Percentiles rank a stretch among this genome's conserved stretches.
These are phyloP conservation scores for Choanephora cucurbitarum DNA, from an alignment of 371 early-diverging fungal genomes.

Conservation along the genomic window DNA sequence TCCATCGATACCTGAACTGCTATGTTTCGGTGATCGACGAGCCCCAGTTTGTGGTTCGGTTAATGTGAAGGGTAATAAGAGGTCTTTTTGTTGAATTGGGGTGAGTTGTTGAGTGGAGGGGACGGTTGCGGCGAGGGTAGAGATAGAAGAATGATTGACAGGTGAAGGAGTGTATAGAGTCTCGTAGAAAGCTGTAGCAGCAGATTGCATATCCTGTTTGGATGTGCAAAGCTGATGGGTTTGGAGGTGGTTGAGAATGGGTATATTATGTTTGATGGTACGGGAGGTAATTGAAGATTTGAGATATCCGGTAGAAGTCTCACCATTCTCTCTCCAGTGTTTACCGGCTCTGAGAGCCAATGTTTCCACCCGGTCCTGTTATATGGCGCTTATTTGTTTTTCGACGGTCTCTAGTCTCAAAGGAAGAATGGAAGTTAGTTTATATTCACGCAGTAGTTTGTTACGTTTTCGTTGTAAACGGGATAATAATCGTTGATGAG, in stretches of 20 bases:
- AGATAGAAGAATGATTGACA: neutral
- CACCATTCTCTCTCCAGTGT: conserved; percentile 13
- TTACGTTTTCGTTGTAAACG: conserved; percentile 9
- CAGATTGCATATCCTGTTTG: neutral
- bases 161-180: neutral
- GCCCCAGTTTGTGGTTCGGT: neutral
- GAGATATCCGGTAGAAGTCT: conserved; percentile 14
- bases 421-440: conserved; percentile 3
- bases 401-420: neutral
- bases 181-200: neutral
- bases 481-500: neutral
- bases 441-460: conserved; percentile 5
- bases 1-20: conserved; percentile 15
- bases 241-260: neutral
- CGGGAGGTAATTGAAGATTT: neutral
- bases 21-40: neutral
- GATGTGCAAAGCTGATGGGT: neutral
- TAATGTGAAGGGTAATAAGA: neutral
- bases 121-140: neutral
- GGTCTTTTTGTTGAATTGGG: too few species aligned
- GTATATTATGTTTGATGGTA: neutral
- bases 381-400: neutral
- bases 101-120: neutral
- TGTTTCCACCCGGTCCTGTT: conserved; percentile 3
- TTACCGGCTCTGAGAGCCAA: conserved; percentile 1